Evolutionary conservation across 805 yeast species (phyloP), one percentile per base, ranked within the genome.

Genomic region (Priceomyces carsonii): DNA sequence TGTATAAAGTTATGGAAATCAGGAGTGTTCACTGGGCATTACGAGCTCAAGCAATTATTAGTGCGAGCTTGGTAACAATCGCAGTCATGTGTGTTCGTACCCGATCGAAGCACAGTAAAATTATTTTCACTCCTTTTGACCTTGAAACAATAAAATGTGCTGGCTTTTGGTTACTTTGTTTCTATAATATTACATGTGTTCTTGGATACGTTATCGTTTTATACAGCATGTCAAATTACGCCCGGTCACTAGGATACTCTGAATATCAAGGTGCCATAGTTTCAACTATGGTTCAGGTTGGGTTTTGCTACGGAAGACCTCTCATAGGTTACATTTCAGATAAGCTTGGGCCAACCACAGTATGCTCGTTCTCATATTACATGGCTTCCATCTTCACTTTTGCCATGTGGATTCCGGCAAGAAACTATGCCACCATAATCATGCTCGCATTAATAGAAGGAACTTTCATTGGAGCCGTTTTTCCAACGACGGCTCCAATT

Each of bases 181-280:
- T 64, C 22, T 72, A 66, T 49, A 54, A 66, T 13, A 55, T 65
- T 35, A 58, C 67, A 30, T 66, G 80, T 2, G 53, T 75, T 48
- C 63, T 77, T 35, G 83, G 82, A 0, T 79, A 77, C 47, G 80
- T 76, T 22, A 70, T 73, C 14, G 55, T 77, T 33, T 59, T 77
- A 51, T 77, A 76, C 51, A 68, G 71, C 31, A 51, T 79, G 42
- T 74, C 79, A n/a, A 79, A 77, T 44, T 76, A 74, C 44, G 73
- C 82, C n/a, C 58, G 67, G 6, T 69, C 80, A 2, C 39, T 79
- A 35, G 85, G 84, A 1, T 78, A 75, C 44, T 37, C 67, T 3
- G 52, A 72, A 0, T 44, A 58, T 8, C 73, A 78, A 34, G 80
- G 80, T 4, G 69, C 82, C 1, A 56, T 70, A 20, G 79, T 75